These are phyloP conservation scores for Lepidium campestre DNA, from an alignment of 441 rosid genomes.

Conservation along the genomic window DNA sequence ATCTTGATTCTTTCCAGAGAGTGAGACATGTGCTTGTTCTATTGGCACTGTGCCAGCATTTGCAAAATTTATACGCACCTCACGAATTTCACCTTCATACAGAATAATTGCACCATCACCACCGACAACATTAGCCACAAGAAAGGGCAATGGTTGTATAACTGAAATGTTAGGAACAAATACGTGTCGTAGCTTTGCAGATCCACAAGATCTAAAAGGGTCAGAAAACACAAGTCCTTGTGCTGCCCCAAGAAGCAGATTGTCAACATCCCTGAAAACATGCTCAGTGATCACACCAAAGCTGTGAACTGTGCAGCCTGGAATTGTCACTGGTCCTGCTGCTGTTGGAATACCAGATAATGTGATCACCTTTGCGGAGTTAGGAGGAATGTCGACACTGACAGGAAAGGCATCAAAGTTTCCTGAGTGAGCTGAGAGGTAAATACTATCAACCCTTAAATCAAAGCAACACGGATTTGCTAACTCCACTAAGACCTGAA, in stretches of 20 bases:
- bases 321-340: constrained; percentile 70
- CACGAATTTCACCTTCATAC: constrained; percentile 94
- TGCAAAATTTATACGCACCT: constrained; percentile 76
- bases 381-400: constrained; percentile 79
- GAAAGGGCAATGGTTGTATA: constrained; percentile 68
- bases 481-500: constrained; percentile 95
- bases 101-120: constrained; percentile 89
- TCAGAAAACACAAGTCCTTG: constrained; percentile 98
- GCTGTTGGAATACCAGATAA: constrained; percentile 92
- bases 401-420: constrained; percentile 93
- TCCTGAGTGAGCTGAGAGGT: constrained; percentile 75
- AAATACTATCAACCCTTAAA: constrained; percentile 85
- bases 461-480: constrained; percentile 98
- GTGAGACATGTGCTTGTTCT: constrained; percentile 86
- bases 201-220: constrained; percentile 93
- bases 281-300: constrained; percentile 97
- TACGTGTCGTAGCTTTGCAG: constrained; percentile 70
- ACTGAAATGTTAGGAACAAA: constrained; percentile 81
- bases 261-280: constrained; percentile 86
- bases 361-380: constrained; percentile 91
- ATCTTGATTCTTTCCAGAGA: constrained; percentile 95
- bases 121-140: constrained; percentile 77
- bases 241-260: constrained; percentile 93
- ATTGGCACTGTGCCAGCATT: constrained; percentile 94
- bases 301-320: constrained; percentile 89